A percentile compares a stretch with the other conserved stretches of the same genome.
Conservation (phyloP, 768 basidiomycete genomes). For the Calocybe cyanea region DNA sequence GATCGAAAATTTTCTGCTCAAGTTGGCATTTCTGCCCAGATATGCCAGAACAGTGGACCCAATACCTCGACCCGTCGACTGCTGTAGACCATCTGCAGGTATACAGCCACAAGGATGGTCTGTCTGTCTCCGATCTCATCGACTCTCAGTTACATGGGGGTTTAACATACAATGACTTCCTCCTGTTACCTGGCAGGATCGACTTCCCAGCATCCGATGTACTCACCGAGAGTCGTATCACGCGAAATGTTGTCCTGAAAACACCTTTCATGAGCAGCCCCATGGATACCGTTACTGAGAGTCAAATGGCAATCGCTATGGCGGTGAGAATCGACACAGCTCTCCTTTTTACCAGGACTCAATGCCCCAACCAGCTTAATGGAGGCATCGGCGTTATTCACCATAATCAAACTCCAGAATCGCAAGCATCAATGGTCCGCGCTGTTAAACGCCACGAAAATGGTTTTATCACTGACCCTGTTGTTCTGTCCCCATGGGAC, state of each 20-base stretch:
- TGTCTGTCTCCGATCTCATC: constrained; percentile 83
- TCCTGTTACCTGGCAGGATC: constrained; percentile 92
- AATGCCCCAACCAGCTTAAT: constrained; percentile 73
- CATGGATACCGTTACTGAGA: constrained; percentile 99
- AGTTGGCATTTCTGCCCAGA: constrained; percentile 19
- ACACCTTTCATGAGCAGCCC: constrained; percentile 97
- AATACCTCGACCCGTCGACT: constrained; percentile 60
- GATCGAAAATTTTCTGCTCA: constrained; percentile 9
- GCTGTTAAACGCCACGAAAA: constrained; percentile 98
- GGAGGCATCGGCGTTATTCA: constrained; percentile 99
- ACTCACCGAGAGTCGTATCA: constrained; percentile 79
- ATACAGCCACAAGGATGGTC: constrained; percentile 76
- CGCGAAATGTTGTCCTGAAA: constrained; percentile 87
- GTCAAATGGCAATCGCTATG: constrained; percentile 88
- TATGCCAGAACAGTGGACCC: constrained; percentile 14
- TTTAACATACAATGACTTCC: constrained; percentile 96
- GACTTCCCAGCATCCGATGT: constrained; percentile 85
- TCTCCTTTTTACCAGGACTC: too few relatives aligned
- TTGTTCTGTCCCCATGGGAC: constrained; percentile 78
- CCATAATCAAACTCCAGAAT: constrained; percentile 82
- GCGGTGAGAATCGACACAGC: constrained; percentile 56
- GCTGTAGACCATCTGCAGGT: constrained; percentile 74
- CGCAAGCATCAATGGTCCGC: constrained; percentile 95
- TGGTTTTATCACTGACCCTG: constrained; percentile 94
- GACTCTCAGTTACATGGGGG: constrained; percentile 83